phyloP scores from a whole-genome alignment of 2,329 filamentous ascomycete species.

The Coniochaeta hoffmannii region DNA sequence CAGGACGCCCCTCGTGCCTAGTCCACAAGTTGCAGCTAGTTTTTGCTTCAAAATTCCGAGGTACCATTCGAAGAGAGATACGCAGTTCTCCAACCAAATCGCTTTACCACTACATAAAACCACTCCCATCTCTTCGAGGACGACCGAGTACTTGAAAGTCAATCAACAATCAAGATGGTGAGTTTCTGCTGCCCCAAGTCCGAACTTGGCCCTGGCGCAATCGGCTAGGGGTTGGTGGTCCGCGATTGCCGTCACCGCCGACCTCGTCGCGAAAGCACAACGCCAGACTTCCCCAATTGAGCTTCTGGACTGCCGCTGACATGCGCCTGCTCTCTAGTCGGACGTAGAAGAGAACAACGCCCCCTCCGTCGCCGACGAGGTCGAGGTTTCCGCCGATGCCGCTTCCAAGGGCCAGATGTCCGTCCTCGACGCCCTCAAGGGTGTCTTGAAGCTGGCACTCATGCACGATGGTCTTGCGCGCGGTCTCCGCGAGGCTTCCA shows the following conservation, averaged over 20 bases:
- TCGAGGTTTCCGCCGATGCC: constrained; percentile 92
- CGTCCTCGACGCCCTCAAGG: constrained; percentile 97
- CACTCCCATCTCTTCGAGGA: constrained; percentile 52
- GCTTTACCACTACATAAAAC: not conserved
- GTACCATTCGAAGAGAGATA: too few relatives aligned
- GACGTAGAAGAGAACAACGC: constrained; percentile 99
- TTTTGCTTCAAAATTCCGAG: not conserved
- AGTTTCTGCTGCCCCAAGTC: constrained; percentile 19
- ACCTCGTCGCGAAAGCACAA: not conserved
- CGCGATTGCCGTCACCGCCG: not conserved
- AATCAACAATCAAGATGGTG: constrained; percentile 50
- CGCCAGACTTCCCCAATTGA: not conserved
- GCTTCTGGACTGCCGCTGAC: not conserved
- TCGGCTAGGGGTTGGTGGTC: not conserved
- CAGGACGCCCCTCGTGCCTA: not conserved
- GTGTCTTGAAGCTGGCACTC: constrained; percentile 94
- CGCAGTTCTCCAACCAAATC: not conserved
- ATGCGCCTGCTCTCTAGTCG: constrained; percentile 53
- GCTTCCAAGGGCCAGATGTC: constrained; percentile 89
- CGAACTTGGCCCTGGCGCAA: not conserved
- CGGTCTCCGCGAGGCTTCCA: constrained; percentile 95
- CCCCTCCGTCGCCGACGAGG: constrained; percentile 78
- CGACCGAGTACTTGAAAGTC: constrained; percentile 45
- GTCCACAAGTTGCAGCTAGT: not conserved
- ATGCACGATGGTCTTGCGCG: constrained; percentile 99